phyloP scores from a whole-genome alignment of 768 basidiomycete genomes.

The Tulasnella sp. region DNA sequence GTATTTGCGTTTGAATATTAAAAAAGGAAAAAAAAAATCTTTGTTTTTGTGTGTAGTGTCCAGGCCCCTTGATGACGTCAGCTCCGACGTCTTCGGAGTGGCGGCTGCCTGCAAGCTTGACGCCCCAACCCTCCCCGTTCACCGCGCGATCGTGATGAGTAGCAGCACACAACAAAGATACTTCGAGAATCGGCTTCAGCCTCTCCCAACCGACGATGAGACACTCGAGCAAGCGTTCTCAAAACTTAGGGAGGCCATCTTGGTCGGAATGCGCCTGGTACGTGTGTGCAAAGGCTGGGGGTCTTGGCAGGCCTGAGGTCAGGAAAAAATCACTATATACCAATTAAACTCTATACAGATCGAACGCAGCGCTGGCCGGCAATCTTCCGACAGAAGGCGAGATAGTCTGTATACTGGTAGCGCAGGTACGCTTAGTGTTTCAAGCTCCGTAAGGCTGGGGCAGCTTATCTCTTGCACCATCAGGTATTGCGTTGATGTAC shows the following conservation, averaged over 20 bases:
- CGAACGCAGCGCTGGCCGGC: background rate
- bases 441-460: background rate
- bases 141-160: background rate
- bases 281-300: background rate
- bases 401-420: slow-evolving; percentile 10
- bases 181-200: slow-evolving; percentile 11
- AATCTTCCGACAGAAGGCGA: background rate
- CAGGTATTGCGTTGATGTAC: slow-evolving; percentile 25
- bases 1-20: background rate
- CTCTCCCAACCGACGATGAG: background rate
- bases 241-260: background rate
- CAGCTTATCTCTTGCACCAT: background rate
- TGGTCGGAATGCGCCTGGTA: background rate
- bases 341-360: background rate
- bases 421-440: background rate
- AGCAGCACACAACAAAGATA: background rate
- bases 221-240: slow-evolving; percentile 5
- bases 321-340: background rate
- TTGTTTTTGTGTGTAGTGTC: background rate
- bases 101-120: background rate
- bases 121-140: background rate
- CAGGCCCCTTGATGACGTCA: background rate
- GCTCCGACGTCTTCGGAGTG: background rate
- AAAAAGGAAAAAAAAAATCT: no score
- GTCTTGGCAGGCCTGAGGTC: background rate